Evolutionary conservation across 176 grass and related monocot species (phyloP).

Genomic region (Canna indica): DNA sequence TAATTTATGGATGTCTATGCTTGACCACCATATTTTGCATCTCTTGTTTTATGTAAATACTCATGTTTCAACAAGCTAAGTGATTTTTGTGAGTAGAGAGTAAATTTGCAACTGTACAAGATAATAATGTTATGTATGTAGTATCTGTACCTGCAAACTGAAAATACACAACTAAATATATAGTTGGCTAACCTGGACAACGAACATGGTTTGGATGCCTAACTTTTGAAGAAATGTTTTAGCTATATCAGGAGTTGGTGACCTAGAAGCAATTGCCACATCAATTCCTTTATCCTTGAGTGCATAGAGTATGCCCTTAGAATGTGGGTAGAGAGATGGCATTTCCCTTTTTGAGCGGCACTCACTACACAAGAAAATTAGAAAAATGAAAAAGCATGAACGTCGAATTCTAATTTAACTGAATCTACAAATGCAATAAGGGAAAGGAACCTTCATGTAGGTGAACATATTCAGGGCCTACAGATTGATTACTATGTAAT

Average conservation of each 20-base stretch:
- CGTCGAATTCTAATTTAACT: not conserved
- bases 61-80: too few relatives aligned
- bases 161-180: not conserved
- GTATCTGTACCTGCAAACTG: not conserved
- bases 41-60: not conserved
- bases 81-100: too few relatives aligned
- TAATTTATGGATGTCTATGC: not conserved
- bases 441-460: not conserved
- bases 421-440: not conserved
- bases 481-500: not conserved
- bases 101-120: not conserved
- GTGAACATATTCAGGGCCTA: not conserved
- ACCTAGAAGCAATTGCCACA: conserved; percentile 83
- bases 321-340: conserved; percentile 66
- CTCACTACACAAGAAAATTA: conserved; percentile 35
- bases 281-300: conserved; percentile 88
- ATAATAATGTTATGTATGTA: not conserved
- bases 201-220: conserved; percentile 60
- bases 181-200: conserved; percentile 33
- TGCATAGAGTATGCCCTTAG: conserved; percentile 74
- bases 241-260: conserved; percentile 69
- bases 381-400: not conserved
- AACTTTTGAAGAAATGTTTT: conserved; percentile 78
- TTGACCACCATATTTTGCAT: not conserved
- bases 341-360: conserved; percentile 75